These are phyloP conservation scores for Strobilomyces confusus DNA, from an alignment of 768 basidiomycete genomes.

Conservation along the genomic window DNA sequence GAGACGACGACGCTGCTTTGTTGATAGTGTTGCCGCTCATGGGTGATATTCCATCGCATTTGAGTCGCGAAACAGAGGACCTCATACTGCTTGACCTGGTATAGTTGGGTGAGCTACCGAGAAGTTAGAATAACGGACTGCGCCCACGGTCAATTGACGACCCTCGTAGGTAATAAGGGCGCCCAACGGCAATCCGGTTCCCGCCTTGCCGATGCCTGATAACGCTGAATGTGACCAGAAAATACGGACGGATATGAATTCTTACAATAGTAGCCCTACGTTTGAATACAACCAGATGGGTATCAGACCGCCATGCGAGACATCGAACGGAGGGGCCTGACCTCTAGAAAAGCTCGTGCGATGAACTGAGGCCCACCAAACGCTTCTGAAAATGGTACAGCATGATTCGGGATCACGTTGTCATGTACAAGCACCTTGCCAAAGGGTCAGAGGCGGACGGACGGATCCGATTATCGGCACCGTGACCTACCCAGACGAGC, in stretches of 20 bases:
- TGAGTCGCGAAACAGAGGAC: slow-evolving; percentile 27
- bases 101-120: not conserved
- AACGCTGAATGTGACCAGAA: not conserved
- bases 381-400: slow-evolving; percentile 26
- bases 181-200: slow-evolving; percentile 24
- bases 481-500: slow-evolving; percentile 24
- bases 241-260: not conserved
- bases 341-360: slow-evolving; percentile 26
- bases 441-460: not conserved
- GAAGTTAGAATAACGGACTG: not conserved
- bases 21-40: slow-evolving; percentile 5
- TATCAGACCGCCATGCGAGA: not conserved
- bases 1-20: slow-evolving; percentile 23
- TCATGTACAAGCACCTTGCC: slow-evolving; percentile 25
- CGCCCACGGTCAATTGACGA: slow-evolving; percentile 24
- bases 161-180: slow-evolving; percentile 21
- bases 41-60: slow-evolving; percentile 23
- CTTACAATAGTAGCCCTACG: slow-evolving; percentile 29
- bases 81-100: slow-evolving; percentile 26
- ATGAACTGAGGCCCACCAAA: slow-evolving; percentile 26
- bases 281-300: not conserved
- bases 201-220: slow-evolving; percentile 25
- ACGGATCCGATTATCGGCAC: not conserved
- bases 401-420: slow-evolving; percentile 27
- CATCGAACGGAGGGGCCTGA: not conserved